Base-by-base conservation (phyloP, 192 early-diverging fungal species). In the Linnemannia schmuckeri region DNA sequence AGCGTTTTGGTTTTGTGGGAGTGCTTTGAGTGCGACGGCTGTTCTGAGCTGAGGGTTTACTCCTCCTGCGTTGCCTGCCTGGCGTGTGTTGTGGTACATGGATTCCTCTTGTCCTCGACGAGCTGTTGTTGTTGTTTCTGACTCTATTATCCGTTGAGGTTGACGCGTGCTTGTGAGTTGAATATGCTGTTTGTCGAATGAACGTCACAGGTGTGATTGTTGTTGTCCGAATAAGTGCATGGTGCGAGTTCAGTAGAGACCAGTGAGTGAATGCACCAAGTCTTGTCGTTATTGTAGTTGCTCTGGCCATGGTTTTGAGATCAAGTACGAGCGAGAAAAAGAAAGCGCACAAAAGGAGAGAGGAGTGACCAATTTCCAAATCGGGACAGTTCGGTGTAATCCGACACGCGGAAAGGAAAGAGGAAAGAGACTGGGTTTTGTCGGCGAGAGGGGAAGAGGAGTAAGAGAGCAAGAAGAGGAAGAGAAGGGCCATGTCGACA, bases 341-440 rank as follows among this genome's bases (percentile, higher is more conserved):
- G 30, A n/a, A 10, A 33, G 66, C 37, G 37, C 37, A 37, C 37
- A 37, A 17, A 77, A 15, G 33, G 38, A 30, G 41, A 47, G 9
- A 4, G 22, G 57, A 72, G 6, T 24, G 38, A 40, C 3, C 35
- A 55, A 73, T 80, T 73, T 73, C 78, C 78, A 72, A 73, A 73
- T 80, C 37, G 24, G 78, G 71, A 35, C 37, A 37, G 44, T 33
- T 66, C 61, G 61, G 61, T 66, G 1, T 3, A 33, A 33, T 66
- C 61, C 61, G 61, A 46, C 61, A 66, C 44, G 44, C 72, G n/a
- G 17, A 49, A 47, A 12, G 27, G 49, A 47, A 74, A 5, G 46
- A 10, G 72, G 35, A 47, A 74, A 13, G 33, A 10, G 72, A 49
- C 46, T 74, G 72, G 72, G 7, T 18, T 74, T 74, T 40, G 30